phyloP scores from a whole-genome alignment of 2,329 filamentous ascomycete species.

The Didymella lethalis region DNA sequence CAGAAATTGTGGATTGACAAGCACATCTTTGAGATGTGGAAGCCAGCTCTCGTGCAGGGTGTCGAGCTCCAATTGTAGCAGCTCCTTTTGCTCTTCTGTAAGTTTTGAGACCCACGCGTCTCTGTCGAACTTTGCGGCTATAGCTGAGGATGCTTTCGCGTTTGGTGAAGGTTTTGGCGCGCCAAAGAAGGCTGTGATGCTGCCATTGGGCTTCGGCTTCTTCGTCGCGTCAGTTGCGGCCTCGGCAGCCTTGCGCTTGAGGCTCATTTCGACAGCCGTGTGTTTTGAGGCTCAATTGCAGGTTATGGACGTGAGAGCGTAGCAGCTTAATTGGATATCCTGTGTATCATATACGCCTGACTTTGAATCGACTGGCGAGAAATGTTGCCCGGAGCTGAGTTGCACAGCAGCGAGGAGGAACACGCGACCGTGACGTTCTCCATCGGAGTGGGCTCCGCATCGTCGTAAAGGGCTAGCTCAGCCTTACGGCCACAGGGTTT shows the following conservation, averaged over 20 bases:
- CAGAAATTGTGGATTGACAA: slow-evolving; percentile 80
- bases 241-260: slow-evolving; percentile 61
- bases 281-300: background rate
- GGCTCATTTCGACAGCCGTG: slow-evolving; percentile 50
- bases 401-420: slow-evolving; percentile 8
- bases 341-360: background rate
- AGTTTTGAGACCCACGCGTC: slow-evolving; percentile 85
- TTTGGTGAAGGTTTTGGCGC: slow-evolving; percentile 59
- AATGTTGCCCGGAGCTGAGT: slow-evolving; percentile 9
- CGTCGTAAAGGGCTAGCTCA: slow-evolving; percentile 27
- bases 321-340: background rate
- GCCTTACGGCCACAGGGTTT: slow-evolving; percentile 26
- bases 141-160: slow-evolving; percentile 26
- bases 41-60: slow-evolving; percentile 94
- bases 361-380: background rate
- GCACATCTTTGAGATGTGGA: slow-evolving; percentile 84
- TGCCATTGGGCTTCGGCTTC: slow-evolving; percentile 68
- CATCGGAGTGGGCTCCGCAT: slow-evolving; percentile 2
- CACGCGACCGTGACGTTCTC: slow-evolving; percentile 24
- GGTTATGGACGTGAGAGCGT: too few species aligned
- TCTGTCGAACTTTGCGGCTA: slow-evolving; percentile 74
- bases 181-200: slow-evolving; percentile 89
- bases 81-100: slow-evolving; percentile 78
- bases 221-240: slow-evolving; percentile 56
- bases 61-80: slow-evolving; percentile 89